Conservation (phyloP, 805 yeast genomes). For the Nakazawaea anatomiae region DNA sequence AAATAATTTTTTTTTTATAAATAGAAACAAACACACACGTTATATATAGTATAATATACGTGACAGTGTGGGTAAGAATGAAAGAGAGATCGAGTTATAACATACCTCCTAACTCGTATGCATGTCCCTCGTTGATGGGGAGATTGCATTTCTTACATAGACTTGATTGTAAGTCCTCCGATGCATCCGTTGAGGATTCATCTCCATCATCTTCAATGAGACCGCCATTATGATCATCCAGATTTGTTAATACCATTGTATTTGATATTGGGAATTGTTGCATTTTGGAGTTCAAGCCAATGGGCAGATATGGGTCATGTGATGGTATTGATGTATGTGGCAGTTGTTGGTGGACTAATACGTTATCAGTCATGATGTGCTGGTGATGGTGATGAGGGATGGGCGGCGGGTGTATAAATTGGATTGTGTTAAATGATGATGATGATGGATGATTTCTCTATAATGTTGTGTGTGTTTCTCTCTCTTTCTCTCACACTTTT, state of each 20-base stretch:
- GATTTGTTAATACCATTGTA: background rate
- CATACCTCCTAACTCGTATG: slow-evolving; percentile 81
- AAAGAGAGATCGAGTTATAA: background rate
- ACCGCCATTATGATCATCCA: background rate
- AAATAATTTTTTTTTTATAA: background rate
- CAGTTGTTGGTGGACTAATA: background rate
- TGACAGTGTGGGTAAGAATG: background rate
- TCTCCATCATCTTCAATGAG: slow-evolving; percentile 1
- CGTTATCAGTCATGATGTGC: background rate
- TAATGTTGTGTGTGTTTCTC: no score
- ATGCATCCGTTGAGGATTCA: background rate
- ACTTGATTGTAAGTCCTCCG: slow-evolving; percentile 9
- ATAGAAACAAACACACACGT: no score
- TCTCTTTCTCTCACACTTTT: no score
- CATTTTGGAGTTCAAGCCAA: background rate
- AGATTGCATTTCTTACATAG: slow-evolving; percentile 33
- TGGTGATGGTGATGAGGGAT: background rate
- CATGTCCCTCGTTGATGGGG: slow-evolving; percentile 82
- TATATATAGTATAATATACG: no score
- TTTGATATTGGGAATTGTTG: background rate
- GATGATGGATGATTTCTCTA: no score
- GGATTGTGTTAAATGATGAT: no score
- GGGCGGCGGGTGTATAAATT: no score
- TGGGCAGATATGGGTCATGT: background rate
- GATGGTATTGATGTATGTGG: background rate